Conservation (phyloP, 345 rosid species). For the Tarenaya hassleriana region DNA sequence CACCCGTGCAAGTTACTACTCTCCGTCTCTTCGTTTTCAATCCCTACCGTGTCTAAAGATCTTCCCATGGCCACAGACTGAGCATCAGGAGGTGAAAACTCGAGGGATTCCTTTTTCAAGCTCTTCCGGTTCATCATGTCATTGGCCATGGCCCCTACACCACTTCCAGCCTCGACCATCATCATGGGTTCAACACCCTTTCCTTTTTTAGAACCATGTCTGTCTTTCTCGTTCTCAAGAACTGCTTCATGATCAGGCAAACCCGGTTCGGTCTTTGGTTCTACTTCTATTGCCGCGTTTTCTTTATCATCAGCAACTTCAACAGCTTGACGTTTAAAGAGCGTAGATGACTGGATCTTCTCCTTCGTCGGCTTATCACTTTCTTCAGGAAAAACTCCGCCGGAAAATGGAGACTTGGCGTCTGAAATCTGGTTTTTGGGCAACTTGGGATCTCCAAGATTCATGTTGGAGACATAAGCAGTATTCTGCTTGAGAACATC, state of each 20-base stretch:
- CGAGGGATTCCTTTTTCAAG: background rate
- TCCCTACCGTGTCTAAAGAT: background rate
- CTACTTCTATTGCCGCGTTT: too few relatives aligned
- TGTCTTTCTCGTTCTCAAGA: background rate
- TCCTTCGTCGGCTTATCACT: background rate
- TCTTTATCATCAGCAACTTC: too few relatives aligned
- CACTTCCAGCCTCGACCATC: slow-evolving; percentile 12
- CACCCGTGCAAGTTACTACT: too few relatives aligned
- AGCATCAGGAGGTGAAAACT: slow-evolving; percentile 38
- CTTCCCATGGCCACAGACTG: slow-evolving; percentile 44
- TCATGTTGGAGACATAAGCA: background rate
- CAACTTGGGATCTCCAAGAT: slow-evolving; percentile 24
- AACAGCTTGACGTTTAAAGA: background rate
- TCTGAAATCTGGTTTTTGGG: too few relatives aligned
- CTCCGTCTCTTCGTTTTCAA: too few relatives aligned
- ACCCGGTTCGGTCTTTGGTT: too few relatives aligned
- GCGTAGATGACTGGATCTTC: slow-evolving; percentile 5
- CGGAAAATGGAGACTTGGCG: slow-evolving; percentile 12
- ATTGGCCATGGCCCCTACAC: slow-evolving; percentile 6
- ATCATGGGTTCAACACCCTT: slow-evolving; percentile 14
- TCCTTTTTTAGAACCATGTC: background rate
- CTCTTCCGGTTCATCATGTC: slow-evolving; percentile 5
- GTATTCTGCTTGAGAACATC: slow-evolving; percentile 21
- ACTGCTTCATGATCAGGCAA: too few relatives aligned
- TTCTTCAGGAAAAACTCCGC: background rate